These are phyloP conservation scores for Colletotrichum melonis DNA, from an alignment of 2,329 filamentous ascomycete genomes.

Conservation along the genomic window DNA sequence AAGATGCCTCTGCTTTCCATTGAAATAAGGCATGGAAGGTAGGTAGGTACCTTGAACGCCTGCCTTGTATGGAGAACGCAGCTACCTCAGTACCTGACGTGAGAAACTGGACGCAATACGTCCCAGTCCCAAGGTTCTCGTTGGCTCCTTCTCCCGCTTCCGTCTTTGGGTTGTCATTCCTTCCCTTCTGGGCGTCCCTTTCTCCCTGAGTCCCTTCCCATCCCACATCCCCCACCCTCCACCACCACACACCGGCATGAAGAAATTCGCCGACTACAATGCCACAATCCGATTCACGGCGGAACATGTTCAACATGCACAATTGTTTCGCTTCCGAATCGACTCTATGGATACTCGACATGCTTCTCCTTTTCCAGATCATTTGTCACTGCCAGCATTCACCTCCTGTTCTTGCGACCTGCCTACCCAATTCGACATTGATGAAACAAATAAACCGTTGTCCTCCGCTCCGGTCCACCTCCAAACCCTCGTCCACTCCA, in stretches of 20 bases:
- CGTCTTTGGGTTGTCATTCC: conserved; percentile 6
- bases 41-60: no score
- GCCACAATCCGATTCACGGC: conserved; percentile 5
- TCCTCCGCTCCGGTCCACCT: not conserved
- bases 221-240: not conserved
- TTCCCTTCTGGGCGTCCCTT: conserved; percentile 2
- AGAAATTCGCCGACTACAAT: not conserved
- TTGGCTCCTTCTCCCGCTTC: not conserved
- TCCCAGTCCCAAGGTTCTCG: not conserved
- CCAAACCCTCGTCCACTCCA: not conserved
- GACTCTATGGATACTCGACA: not conserved
- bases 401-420: not conserved
- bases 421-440: not conserved
- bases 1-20: not conserved
- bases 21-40: not conserved
- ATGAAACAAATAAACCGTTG: not conserved
- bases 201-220: not conserved
- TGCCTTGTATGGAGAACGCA: no score
- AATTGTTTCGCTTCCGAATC: not conserved
- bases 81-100: not conserved
- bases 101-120: not conserved
- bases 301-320: not conserved
- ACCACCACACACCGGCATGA: not conserved
- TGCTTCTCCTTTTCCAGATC: not conserved
- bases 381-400: not conserved